Base-by-base conservation (phyloP, 2,329 filamentous ascomycete species). In the Sarocladiaceae sp. region DNA sequence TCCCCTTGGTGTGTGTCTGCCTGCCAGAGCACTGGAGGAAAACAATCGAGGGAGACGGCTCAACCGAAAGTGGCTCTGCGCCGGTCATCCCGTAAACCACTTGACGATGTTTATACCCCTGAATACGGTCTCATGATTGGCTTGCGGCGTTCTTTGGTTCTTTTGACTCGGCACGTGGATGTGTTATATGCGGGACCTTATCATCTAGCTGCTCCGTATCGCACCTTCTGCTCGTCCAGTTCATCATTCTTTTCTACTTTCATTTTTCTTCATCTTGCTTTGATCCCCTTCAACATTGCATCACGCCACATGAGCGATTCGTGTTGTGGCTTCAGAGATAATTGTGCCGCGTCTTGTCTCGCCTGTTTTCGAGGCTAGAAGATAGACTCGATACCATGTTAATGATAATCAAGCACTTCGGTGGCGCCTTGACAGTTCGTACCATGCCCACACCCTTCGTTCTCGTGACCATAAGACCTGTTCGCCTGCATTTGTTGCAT, bases 1-100 rank as follows among this genome's bases (percentile, higher is more conserved):
- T 97, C 78, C 94, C 94, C 40, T 78, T 99, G 57, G 93, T 99
- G 48, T 99, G 93, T 65, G 90, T 97, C 37, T 97, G 94, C 69
- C 75, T 96, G 28, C 94, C 93, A 23, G 89, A 96, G 64, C 92
- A 97, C 69, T 99, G 93, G 93, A 84, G 86, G 64, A 96, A 94
- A 72, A 97, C 93, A 2, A 96, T 97, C 60, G 93, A 97, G 58
- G 90, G 91, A 54, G 92, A 97, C 62, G 79, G 80, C 28, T 87
- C 84, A 25, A 86, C 83, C 3, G 84, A 87, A 62, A 78, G 79
- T 10, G 78, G 76, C 52, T 84, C 81, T 37, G 47, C 18, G 11
- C 47, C 47, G 11, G 47, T 22, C 18, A 36, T 50, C n/a, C 47
- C 29, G 22, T 50, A 33, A 50, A 36, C 20, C 18, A 29, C 22